phyloP scores from a whole-genome alignment of 306 rosid species.

The Cucumis sativus region Cucumber_9930_V3 NC_026661.2:18019501-18020000 shows the following conservation, averaged over 20 bases:
- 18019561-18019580: conserved; percentile 7
- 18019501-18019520: neutral
- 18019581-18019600: conserved; percentile 25
- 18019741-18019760: neutral
- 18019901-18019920: neutral
- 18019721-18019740: neutral
- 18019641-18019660: conserved; percentile 27
- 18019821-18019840: neutral
- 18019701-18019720: no score
- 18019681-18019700: neutral
- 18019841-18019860: neutral
- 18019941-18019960: neutral
- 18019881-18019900: conserved; percentile 20
- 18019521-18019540: neutral
- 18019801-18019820: neutral
- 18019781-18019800: no score
- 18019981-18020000: neutral
- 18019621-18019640: conserved; percentile 15
- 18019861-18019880: neutral
- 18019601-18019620: conserved; percentile 12
- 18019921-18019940: neutral
- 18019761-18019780: neutral
- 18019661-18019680: conserved; percentile 7
- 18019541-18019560: conserved; percentile 3
- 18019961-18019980: neutral